These are phyloP conservation scores for Orobanche coerulescens DNA, from an alignment of 257 asterid genomes.

Conservation along the genomic window DNA sequence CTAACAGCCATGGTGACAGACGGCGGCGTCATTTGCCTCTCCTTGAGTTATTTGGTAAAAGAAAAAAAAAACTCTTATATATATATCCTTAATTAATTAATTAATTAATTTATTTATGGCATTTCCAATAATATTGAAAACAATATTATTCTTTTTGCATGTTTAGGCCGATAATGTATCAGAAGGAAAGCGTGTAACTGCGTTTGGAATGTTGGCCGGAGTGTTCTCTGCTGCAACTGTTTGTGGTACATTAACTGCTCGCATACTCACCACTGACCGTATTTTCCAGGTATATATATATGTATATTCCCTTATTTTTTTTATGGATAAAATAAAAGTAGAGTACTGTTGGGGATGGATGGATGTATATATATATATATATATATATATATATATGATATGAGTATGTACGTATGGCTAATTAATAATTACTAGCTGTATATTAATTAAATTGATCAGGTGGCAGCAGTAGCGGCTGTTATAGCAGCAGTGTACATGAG, in stretches of 20 bases:
- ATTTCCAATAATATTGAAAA: too few species aligned
- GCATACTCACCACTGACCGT: slow-evolving; percentile 39
- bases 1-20: slow-evolving; percentile 40
- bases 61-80: too few species aligned
- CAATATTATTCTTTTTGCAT: background rate
- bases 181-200: slow-evolving; percentile 45
- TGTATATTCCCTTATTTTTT: background rate
- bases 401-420: too few species aligned
- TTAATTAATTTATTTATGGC: too few species aligned
- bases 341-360: too few species aligned
- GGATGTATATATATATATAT: too few species aligned
- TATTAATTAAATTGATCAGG: slow-evolving; percentile 18
- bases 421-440: too few species aligned
- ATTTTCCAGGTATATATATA: slow-evolving; percentile 34
- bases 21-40: slow-evolving; percentile 45
- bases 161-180: slow-evolving; percentile 45
- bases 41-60: slow-evolving; percentile 48
- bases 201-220: slow-evolving; percentile 45
- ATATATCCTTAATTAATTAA: too few species aligned
- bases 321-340: too few species aligned
- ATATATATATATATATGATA: too few species aligned
- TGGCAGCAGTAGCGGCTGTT: slow-evolving; percentile 34
- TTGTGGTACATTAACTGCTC: slow-evolving; percentile 43
- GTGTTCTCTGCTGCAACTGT: slow-evolving; percentile 42
- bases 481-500: slow-evolving; percentile 48